Evolutionary conservation across 176 grass and related monocot genomes (phyloP).

Genomic region (Eleusine indica): DNA sequence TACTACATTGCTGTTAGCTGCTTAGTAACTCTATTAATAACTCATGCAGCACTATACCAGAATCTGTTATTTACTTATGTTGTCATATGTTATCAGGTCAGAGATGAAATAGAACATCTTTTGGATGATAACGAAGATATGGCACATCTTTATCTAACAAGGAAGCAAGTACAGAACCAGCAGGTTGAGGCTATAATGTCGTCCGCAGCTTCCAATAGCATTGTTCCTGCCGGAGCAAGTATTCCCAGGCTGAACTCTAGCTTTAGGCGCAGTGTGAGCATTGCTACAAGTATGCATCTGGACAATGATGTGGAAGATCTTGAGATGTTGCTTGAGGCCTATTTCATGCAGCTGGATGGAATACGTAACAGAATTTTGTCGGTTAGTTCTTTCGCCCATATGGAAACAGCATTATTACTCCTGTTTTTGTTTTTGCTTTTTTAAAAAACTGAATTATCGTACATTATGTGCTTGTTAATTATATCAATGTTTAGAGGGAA

Average conservation of each 20-base stretch:
- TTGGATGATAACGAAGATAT: constrained; percentile 98
- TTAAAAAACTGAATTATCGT: neutral
- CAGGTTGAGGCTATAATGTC: constrained; percentile 82
- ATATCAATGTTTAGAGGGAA: neutral
- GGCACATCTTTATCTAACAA: constrained; percentile 92
- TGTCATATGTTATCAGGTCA: constrained; percentile 59
- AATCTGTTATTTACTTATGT: neutral
- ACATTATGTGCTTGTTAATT: neutral
- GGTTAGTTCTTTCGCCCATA: constrained; percentile 55
- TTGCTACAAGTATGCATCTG: constrained; percentile 80
- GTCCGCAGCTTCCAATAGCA: constrained; percentile 82
- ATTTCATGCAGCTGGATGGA: constrained; percentile 99
- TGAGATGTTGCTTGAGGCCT: constrained; percentile 98
- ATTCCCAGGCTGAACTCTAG: constrained; percentile 62
- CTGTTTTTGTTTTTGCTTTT: constrained; percentile 17
- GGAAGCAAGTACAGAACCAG: constrained; percentile 94
- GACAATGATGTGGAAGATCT: constrained; percentile 97
- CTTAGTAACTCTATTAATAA: constrained; percentile 11
- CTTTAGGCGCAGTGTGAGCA: constrained; percentile 67
- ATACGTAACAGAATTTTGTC: constrained; percentile 97
- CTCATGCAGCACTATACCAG: constrained; percentile 4
- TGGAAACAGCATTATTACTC: neutral
- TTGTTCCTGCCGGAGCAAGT: constrained; percentile 55
- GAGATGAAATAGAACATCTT: constrained; percentile 99
- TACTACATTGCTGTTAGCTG: neutral